Evolutionary conservation across 1,284 basidiomycete genomes (phyloP), one percentile per base, ranked within the genome.

Genomic region (Hymenochaete sp.): DNA sequence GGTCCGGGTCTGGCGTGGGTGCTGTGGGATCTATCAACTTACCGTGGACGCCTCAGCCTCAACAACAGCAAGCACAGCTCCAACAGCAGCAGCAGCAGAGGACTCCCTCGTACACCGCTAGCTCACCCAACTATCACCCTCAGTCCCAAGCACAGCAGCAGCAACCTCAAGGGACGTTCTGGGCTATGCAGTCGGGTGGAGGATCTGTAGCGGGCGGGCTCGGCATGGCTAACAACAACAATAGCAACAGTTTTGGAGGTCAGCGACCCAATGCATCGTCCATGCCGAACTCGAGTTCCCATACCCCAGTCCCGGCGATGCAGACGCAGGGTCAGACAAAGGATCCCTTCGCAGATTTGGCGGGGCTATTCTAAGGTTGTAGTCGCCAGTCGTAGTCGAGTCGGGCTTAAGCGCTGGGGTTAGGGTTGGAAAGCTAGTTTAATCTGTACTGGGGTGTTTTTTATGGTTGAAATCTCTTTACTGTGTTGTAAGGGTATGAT

Each of bases 321-420:
- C 35, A 56, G 41, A 42, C 53, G 44, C 42, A 53, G 48, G 29
- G 57, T 38, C 72, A 76, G 57, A 67, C 65, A 50, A 87, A 84
- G 58, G 85, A 89, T 62, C 86, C 86, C 29, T 89, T 89, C 56
- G 82, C 82, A 11, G 85, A 88, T 62, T 66, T 89, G 35, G 83
- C 72, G 2, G 79, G 79, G 27, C 62, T 89, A 47, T 87, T 89
- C 59, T 89, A 63, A 67, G 27, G 21, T 35, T 13, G 2, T 19
- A 6, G 14, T 35, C 8, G 32, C 13, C 6, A 31, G 28, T 31
- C 28, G 14, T 31, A 31, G 14, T 31, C 9, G 9, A 31, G 28
- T 9, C 14, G 14, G 10, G 28, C 9, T 9, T 14, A 31, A 31
- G 28, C 14, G 14, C 28, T 31, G 14, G 28, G 14, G 28, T n/a